Base-by-base conservation (phyloP, 805 yeast species). In the Lipomyces chichibuensis region DNA sequence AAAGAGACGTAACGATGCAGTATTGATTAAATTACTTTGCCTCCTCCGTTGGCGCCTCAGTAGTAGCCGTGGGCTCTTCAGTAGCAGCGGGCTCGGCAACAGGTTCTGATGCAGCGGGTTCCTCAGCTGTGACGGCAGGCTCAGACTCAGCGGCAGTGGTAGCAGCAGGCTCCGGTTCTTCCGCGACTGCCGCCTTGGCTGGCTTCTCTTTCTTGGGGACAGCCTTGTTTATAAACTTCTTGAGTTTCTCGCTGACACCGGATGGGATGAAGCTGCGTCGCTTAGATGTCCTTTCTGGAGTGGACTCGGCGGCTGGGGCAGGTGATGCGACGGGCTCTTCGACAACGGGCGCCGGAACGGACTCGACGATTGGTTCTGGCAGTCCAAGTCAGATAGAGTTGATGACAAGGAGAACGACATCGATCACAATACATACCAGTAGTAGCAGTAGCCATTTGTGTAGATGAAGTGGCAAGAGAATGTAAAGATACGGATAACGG, bases 231-330 rank as follows among this genome's bases (percentile, higher is more conserved):
- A 69, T 49, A 17, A 69, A 49, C 61, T 69, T 69, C 62, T 67
- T 69, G 61, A 69, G 32, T 63, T 60, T 66, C 43, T 65, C 71
- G 35, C 61, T 53, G 29, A 69, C 54, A 32, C 71, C 65, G n/a
- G 71, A 67, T 2, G 71, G 71, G 14, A 69, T 32, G 63, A 65
- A 55, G 52, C 60, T 51, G 43, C 54, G 65, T 13, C 71, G 71
- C 67, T 65, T 65, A 57, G 53, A 20, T 13, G 69, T 27, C 61
- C 52, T 57, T 13, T 33, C 46, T 37, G 65, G 43, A 35, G 66
- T 23, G 8, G 65, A 56, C 13, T 70, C 39, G 25, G 69, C 17
- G 5, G 60, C 63, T n/a, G 65, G 6, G 32, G 57, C 65, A 23
- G 62, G 51, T 1, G 55, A 46, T 39, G 62, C 64, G 52, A 35